Evolutionary conservation across 2,329 filamentous ascomycete genomes (phyloP).

Genomic region (Plenodomus biglobosus): DNA sequence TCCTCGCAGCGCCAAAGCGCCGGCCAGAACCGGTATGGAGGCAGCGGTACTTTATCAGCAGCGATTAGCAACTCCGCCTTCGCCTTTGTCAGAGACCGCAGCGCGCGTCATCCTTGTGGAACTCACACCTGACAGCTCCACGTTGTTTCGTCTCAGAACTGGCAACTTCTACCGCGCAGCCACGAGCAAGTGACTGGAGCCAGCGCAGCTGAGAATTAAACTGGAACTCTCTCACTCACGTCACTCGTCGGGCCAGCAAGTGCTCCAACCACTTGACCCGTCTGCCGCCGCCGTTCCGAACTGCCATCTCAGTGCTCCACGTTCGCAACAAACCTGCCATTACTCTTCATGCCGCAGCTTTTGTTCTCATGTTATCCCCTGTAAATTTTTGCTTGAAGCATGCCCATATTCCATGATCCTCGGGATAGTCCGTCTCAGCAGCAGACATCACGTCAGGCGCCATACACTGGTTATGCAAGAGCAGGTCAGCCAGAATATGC

Average conservation of each 20-base stretch:
- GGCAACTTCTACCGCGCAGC: constrained; percentile 17
- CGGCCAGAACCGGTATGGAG: constrained; percentile 18
- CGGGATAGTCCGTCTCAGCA: constrained; percentile 29
- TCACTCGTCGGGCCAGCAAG: constrained; percentile 33
- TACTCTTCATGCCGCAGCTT: constrained; percentile 4
- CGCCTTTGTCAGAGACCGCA: constrained; percentile 24
- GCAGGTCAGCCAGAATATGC: constrained; percentile 13
- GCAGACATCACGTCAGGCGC: constrained; percentile 17
- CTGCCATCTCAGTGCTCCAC: constrained; percentile 26
- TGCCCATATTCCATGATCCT: constrained; percentile 47
- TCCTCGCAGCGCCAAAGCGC: constrained; percentile 14
- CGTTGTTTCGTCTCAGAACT: constrained; percentile 24
- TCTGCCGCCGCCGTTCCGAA: constrained; percentile 24
- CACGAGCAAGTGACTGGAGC: constrained; percentile 33
- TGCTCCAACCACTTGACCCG: constrained; percentile 36
- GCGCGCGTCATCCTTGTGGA: constrained; percentile 34
- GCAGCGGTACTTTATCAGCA: constrained; percentile 29
- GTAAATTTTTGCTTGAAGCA: constrained; percentile 23
- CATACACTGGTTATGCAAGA: constrained; percentile 18
- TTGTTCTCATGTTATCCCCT: constrained; percentile 30
- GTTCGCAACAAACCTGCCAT: constrained; percentile 12
- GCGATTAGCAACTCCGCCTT: constrained; percentile 28
- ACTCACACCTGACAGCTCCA: constrained; percentile 21
- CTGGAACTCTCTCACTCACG: constrained; percentile 33
- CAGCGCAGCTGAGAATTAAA: constrained; percentile 35